A percentile compares a stretch with the other conserved stretches of the same genome.
Evolutionary conservation across 2,329 filamentous ascomycete genomes (phyloP).

Genomic region (Bipolaris gigantea): DNA sequence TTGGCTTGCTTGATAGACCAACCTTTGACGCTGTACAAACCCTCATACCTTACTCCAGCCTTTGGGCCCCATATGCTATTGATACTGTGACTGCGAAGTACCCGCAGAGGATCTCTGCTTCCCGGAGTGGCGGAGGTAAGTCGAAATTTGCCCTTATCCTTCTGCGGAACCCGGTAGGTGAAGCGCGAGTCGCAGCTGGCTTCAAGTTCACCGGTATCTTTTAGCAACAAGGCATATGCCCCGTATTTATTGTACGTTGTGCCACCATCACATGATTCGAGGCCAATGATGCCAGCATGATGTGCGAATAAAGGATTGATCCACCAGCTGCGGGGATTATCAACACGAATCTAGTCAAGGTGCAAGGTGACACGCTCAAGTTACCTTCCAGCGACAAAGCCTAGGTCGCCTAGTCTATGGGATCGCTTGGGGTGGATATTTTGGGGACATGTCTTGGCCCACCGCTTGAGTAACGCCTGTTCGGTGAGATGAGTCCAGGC

Average conservation of each 20-base stretch:
- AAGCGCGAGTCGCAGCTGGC: slow-evolving; percentile 41
- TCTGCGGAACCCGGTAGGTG: slow-evolving; percentile 45
- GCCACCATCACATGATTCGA: slow-evolving; percentile 46
- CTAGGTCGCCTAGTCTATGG: slow-evolving; percentile 46
- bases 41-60: slow-evolving; percentile 54
- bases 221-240: slow-evolving; percentile 52
- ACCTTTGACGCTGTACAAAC: slow-evolving; percentile 45
- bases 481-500: background rate
- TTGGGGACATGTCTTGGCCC: slow-evolving; percentile 37
- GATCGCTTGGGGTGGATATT: slow-evolving; percentile 35
- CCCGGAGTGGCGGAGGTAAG: slow-evolving; percentile 48
- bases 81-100: slow-evolving; percentile 50
- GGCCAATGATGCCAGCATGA: slow-evolving; percentile 53
- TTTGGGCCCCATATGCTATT: slow-evolving; percentile 51
- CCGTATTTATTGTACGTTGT: slow-evolving; percentile 48
- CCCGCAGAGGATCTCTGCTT: slow-evolving; percentile 48
- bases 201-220: slow-evolving; percentile 45
- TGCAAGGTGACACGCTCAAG: slow-evolving; percentile 13
- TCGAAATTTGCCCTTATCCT: slow-evolving; percentile 50
- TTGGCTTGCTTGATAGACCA: slow-evolving; percentile 46
- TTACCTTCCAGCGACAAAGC: slow-evolving; percentile 52
- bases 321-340: slow-evolving; percentile 52
- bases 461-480: slow-evolving; percentile 40
- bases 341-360: slow-evolving; percentile 3
- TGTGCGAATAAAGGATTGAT: slow-evolving; percentile 53